Conservation (phyloP, 768 basidiomycete genomes). For the Tylopilus vinaceipallidus region DNA sequence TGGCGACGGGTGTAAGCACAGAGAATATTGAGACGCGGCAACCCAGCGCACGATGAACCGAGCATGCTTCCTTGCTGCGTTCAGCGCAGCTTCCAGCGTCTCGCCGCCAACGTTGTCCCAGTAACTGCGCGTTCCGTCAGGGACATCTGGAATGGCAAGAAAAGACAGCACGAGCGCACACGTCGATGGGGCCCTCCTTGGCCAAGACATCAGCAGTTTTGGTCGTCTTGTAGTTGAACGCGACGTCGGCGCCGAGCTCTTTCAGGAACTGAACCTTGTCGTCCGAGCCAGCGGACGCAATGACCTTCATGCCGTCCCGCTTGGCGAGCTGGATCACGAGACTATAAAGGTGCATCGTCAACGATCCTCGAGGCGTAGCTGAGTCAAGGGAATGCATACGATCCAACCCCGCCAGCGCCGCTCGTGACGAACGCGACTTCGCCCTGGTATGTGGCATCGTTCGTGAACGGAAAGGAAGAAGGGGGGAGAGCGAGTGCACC, state of each 20-base stretch:
- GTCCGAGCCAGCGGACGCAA: slow-evolving; percentile 64
- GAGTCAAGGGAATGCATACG: slow-evolving; percentile 43
- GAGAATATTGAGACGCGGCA: neutral
- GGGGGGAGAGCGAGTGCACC: slow-evolving; percentile 18
- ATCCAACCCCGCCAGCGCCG: slow-evolving; percentile 50
- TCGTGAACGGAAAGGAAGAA: neutral
- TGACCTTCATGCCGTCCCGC: slow-evolving; percentile 52
- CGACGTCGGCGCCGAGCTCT: slow-evolving; percentile 58
- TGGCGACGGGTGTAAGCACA: neutral
- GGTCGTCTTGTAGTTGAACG: slow-evolving; percentile 68
- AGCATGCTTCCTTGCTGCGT: slow-evolving; percentile 41
- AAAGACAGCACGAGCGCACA: slow-evolving; percentile 41
- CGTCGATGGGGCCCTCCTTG: slow-evolving; percentile 54
- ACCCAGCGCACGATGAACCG: slow-evolving; percentile 40
- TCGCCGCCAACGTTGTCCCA: slow-evolving; percentile 59
- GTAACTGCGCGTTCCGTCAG: slow-evolving; percentile 2
- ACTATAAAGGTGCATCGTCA: slow-evolving; percentile 13
- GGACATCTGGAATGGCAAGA: neutral
- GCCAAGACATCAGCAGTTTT: slow-evolving; percentile 47
- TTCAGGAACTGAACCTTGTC: slow-evolving; percentile 63
- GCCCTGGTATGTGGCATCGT: slow-evolving; percentile 36
- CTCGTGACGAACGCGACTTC: slow-evolving; percentile 48
- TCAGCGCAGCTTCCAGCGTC: slow-evolving; percentile 53
- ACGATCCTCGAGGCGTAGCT: neutral
- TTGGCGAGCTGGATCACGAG: slow-evolving; percentile 50